Evolutionary conservation across 2,329 filamentous ascomycete species (phyloP), one percentile per base, ranked within the genome.

Genomic region (Capronia americana): DNA sequence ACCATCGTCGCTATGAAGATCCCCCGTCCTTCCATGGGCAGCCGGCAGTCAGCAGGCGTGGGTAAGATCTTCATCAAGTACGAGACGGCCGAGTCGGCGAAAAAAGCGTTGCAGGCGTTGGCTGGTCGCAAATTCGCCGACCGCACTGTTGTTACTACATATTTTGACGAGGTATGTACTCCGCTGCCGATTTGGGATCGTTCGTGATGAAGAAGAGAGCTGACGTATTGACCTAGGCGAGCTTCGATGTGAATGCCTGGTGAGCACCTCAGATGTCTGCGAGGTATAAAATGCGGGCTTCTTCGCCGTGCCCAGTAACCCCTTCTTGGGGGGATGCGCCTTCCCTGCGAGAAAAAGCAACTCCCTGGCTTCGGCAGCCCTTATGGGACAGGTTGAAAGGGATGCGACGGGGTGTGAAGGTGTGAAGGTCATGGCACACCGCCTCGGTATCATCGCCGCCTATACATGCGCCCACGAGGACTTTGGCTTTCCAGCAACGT

Each of bases 51-150:
- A 24, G 87, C 92, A 32, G 95, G 95, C 55, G 93, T 99, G 24
- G 95, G 95, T 77, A 99, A 98, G 85, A 98, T 99, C 72, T 99
- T 90, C 77, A 90, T 99, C 82, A 98, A 97, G 78, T 99, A 92
- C 75, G 92, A 95, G 70, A 87, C 84, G 2, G 82, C 86, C 2
- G 92, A 93, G 58, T 88, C 89, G 8, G 92, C 94, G 23, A 90
- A 91, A 69, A 93, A 92, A 75, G 96, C 95, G 7, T 83, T 99
- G 64, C 89, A 90, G 74, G 90, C 92, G n/a, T 83, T 99, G 73
- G 95, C 96, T 32, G 95, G 95, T 55, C 87, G 96, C 71, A 97
- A 98, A 78, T 99, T 99, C 77, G 92, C 93, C 0, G 92, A 98
- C 80, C 88, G 96, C 73, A 99, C 95, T 3, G 96, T 99, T 30